These are phyloP conservation scores for Lodderomyces orthopsilosis DNA, from an alignment of 1,139 yeast species.

Conservation along the genomic window DNA sequence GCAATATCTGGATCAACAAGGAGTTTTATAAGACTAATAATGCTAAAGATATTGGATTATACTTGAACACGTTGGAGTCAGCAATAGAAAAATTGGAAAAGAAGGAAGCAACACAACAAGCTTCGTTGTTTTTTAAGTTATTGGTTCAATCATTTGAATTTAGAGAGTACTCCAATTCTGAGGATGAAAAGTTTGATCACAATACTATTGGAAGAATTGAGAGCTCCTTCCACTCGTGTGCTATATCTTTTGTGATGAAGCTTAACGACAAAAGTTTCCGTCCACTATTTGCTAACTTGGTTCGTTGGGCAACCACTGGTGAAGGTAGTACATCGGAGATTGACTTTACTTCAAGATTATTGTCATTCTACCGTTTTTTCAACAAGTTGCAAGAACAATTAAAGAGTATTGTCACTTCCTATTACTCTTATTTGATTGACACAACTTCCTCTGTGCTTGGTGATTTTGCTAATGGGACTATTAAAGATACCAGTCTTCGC, in stretches of 20 bases:
- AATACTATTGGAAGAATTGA: conserved; percentile 83
- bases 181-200: conserved; percentile 48
- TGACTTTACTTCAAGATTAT: conserved; percentile 53
- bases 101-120: conserved; percentile 67
- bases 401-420: conserved; percentile 83
- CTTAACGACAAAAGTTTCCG: conserved; percentile 91
- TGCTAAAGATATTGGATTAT: conserved; percentile 67
- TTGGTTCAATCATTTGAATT: conserved; percentile 70
- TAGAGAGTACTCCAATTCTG: conserved; percentile 44
- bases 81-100: conserved; percentile 68
- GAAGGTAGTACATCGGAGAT: conserved; percentile 53
- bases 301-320: conserved; percentile 91
- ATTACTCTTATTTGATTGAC: conserved; percentile 82
- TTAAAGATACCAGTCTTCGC: conserved; percentile 57
- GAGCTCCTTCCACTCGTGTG: conserved; percentile 69
- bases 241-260: conserved; percentile 78
- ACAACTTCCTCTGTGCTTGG: conserved; percentile 56
- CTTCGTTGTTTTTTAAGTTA: conserved; percentile 70
- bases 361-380: conserved; percentile 83
- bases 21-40: conserved; percentile 33
- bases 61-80: conserved; percentile 61
- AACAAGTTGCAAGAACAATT: conserved; percentile 79
- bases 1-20: conserved; percentile 55
- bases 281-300: conserved; percentile 82
- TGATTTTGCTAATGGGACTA: conserved; percentile 36